Conservation (phyloP, 768 basidiomycete genomes). For the Sarcodon sp. region DNA sequence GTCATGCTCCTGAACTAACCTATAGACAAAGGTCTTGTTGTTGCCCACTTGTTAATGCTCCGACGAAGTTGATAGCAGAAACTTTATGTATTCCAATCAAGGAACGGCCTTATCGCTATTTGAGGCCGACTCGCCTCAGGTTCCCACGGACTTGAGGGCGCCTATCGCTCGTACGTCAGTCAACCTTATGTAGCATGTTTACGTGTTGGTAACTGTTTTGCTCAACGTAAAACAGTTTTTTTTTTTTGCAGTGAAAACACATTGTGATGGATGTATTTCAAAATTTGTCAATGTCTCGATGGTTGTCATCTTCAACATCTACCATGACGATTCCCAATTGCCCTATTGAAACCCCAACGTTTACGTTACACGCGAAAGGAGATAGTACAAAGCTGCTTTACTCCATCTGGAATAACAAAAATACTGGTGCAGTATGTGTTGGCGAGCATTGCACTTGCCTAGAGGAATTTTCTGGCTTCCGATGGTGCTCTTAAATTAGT, state of each 20-base stretch:
- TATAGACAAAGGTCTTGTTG: too few relatives aligned
- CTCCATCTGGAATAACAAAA: background rate
- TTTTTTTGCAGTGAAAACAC: background rate
- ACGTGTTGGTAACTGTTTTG: too few relatives aligned
- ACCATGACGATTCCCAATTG: background rate
- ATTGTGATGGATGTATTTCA: background rate
- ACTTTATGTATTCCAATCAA: too few relatives aligned
- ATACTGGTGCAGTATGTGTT: background rate
- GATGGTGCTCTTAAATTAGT: background rate
- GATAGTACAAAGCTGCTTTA: background rate
- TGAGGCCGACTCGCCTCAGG: too few relatives aligned
- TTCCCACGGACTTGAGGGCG: background rate
- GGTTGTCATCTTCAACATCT: background rate
- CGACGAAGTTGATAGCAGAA: too few relatives aligned
- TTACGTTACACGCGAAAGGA: background rate
- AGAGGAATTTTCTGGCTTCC: background rate
- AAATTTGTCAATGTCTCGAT: background rate
- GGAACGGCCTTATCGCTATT: too few relatives aligned
- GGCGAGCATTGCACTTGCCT: background rate
- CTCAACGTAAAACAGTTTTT: background rate
- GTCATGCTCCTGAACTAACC: too few relatives aligned
- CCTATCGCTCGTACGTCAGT: background rate
- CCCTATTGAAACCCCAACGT: background rate
- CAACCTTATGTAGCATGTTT: background rate
- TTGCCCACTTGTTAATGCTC: too few relatives aligned